These are phyloP conservation scores for Chaetomium globosum DNA, from an alignment of 2,329 filamentous ascomycete genomes.

Conservation along the genomic window DNA sequence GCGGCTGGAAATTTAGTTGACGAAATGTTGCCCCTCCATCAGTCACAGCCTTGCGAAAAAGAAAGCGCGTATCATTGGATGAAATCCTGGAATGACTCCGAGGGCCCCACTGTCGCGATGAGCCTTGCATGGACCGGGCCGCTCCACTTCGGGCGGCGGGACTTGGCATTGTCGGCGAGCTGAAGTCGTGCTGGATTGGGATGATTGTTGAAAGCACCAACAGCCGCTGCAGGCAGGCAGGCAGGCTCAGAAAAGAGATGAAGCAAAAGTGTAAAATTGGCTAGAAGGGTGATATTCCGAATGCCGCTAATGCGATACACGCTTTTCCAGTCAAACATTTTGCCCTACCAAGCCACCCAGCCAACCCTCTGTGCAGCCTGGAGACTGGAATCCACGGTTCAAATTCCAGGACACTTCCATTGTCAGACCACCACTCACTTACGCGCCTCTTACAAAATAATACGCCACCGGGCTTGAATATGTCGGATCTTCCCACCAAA, in stretches of 20 bases:
- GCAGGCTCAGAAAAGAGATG: background rate
- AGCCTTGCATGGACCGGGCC: background rate
- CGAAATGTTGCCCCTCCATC: constrained; percentile 33
- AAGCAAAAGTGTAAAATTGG: background rate
- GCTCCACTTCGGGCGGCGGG: constrained; percentile 17
- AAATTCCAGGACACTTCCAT: background rate
- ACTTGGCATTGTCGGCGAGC: background rate
- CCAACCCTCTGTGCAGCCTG: too few relatives aligned
- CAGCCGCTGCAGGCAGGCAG: background rate
- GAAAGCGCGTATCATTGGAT: background rate
- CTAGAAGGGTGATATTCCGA: background rate
- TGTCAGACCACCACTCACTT: background rate
- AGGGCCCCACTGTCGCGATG: background rate
- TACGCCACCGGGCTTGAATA: constrained; percentile 39
- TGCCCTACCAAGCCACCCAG: too few relatives aligned
- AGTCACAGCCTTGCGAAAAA: constrained; percentile 34
- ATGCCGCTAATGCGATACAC: background rate
- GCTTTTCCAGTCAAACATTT: background rate
- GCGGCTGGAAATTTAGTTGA: constrained; percentile 27
- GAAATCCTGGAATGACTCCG: background rate
- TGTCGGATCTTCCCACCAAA: constrained; percentile 39
- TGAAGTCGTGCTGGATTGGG: too few relatives aligned
- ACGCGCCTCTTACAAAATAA: constrained; percentile 31
- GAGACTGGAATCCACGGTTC: too few relatives aligned
- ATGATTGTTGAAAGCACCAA: background rate